These are phyloP conservation scores for Apophysomyces ossiformis DNA, from an alignment of 371 early-diverging fungal genomes.

Conservation along the genomic window DNA sequence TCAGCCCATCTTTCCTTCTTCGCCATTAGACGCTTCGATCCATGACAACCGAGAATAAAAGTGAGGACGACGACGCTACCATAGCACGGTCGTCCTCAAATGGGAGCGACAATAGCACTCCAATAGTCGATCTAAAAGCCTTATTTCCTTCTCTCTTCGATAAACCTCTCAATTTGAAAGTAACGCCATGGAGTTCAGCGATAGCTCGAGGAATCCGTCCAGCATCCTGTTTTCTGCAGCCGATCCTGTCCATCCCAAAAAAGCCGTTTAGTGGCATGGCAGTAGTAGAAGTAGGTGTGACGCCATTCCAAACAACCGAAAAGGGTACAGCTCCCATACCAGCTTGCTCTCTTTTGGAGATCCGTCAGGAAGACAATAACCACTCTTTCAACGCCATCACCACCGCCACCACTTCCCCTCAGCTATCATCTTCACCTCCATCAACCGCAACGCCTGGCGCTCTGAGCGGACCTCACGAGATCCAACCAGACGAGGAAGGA, in stretches of 20 bases:
- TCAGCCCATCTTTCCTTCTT: neutral
- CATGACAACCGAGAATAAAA: neutral
- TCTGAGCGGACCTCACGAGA: too few species aligned
- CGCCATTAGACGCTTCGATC: neutral
- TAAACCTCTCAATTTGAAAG: neutral
- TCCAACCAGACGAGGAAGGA: too few species aligned
- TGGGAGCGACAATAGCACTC: neutral
- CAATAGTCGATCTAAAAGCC: neutral
- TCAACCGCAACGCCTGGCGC: too few species aligned
- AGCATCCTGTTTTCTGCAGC: neutral
- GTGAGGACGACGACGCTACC: neutral
- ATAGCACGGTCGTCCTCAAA: neutral
- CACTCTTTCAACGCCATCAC: neutral
- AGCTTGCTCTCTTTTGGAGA: neutral
- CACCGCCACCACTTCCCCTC: too few species aligned
- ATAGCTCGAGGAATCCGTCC: conserved; percentile 1
- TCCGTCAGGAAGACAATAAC: neutral
- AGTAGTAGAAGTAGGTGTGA: neutral
- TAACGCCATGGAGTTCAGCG: neutral
- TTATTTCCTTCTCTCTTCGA: neutral
- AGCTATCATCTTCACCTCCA: too few species aligned
- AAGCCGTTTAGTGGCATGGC: too few species aligned
- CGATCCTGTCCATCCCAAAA: neutral
- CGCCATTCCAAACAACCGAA: neutral
- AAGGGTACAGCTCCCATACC: neutral